Evolutionary conservation across 352 stramenopile species (phyloP).

Genomic region (Phytophthora cryptogea): DNA sequence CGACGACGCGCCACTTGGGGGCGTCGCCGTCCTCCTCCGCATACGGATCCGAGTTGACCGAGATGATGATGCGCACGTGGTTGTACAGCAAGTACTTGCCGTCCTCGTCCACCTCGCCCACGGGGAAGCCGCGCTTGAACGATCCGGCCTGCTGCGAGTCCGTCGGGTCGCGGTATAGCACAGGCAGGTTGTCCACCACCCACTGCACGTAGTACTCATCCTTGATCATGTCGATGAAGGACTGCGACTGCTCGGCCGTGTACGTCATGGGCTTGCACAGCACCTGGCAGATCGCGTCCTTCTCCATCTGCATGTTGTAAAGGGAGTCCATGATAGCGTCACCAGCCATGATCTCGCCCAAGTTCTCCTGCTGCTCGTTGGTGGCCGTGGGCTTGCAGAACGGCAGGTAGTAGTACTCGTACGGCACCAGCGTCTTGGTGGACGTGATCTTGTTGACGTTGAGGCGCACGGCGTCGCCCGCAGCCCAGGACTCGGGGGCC

Average conservation of each 20-base stretch:
- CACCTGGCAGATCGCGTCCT: conserved; percentile 87
- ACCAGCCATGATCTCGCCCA: conserved; percentile 93
- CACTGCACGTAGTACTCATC: conserved; percentile 96
- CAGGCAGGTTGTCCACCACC: conserved; percentile 93
- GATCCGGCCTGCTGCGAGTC: conserved; percentile 67
- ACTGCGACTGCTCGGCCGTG: conserved; percentile 70
- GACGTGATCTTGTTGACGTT: conserved; percentile 99
- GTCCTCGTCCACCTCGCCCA: conserved; percentile 92
- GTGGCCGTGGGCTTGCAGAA: conserved; percentile 89
- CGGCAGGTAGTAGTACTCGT: conserved; percentile 99
- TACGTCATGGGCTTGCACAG: conserved; percentile 91
- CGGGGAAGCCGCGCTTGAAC: conserved; percentile 91
- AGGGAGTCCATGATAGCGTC: conserved; percentile 92
- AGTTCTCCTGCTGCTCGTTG: conserved; percentile 89
- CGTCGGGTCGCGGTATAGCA: conserved; percentile 83
- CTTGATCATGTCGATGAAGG: conserved; percentile 93
- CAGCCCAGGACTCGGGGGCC: conserved; percentile 81
- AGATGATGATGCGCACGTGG: conserved; percentile 96
- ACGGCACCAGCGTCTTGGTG: conserved; percentile 97
- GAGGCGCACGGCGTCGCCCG: conserved; percentile 87
- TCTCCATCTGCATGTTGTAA: conserved; percentile 90
- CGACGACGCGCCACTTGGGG: conserved; percentile 91
- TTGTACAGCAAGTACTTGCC: conserved; percentile 98
- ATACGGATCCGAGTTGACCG: conserved; percentile 90
- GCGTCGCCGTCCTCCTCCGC: conserved; percentile 48